Base-by-base conservation (phyloP, 192 early-diverging fungal species). In the Rhizophlyctis rosea region DNA sequence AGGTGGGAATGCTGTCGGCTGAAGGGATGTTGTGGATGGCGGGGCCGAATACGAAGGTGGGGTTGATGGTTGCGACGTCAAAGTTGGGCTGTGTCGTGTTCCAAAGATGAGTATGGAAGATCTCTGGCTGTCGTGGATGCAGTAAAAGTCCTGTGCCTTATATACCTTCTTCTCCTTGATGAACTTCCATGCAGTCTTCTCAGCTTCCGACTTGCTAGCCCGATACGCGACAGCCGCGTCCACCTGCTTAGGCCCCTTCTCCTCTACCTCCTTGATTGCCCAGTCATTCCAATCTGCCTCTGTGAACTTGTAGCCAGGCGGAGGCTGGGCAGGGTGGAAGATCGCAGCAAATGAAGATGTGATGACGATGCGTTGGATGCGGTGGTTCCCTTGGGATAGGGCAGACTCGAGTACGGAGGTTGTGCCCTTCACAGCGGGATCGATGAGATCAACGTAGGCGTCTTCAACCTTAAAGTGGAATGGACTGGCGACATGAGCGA, bases 381-480 rank as follows among this genome's bases (percentile, higher is more conserved):
- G 47, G 9, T 47, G 54, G 52, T n/a, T n/a, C n/a, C n/a, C n/a
- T n/a, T 62, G 27, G 25, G 23, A 49, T 25, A 52, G 35, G 0
- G 70, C 72, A n/a, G 76, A 34, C 23, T 71, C 25, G 18, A 81
- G 64, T 25, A 81, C 47, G 23, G 58, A 73, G 5, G 71, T 14
- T 5, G 79, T 81, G 18, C 79, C 79, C 5, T 70, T 16, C 3
- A 80, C 63, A 11, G 79, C 79, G 7, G 79, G 79, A 23, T 74
- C 54, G 24, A 81, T 67, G 28, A 73, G n/a, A 36, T 77, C 76
- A 14, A 47, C 57, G 21, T 62, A 50, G 4, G 71, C 49, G 56
- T 78, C 62, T 14, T 27, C 36, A 27, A 55, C 60, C 27, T 24
- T 50, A 44, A 68, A 65, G 30, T 49, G 57, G 35, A 70, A 47